phyloP scores from a whole-genome alignment of 257 asterid species.

The Schizonepeta tenuifolia region DNA sequence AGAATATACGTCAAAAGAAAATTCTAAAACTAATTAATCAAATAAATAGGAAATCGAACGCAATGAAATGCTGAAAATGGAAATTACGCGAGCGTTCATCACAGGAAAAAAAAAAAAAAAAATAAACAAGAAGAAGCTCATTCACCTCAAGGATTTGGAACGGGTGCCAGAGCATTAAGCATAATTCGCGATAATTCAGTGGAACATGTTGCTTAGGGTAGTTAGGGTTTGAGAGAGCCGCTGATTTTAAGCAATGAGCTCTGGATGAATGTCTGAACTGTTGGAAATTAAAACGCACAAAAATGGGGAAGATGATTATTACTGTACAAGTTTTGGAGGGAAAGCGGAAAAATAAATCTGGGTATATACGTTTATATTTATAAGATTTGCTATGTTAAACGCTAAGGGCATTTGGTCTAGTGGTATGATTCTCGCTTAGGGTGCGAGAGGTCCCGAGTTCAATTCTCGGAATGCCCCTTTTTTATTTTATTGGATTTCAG shows the following conservation, averaged over 20 bases:
- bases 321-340: conserved; percentile 44
- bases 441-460: conserved; percentile 92
- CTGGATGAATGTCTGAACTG: conserved; percentile 20
- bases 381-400: too few relatives aligned
- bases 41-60: background rate
- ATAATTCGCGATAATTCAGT: background rate
- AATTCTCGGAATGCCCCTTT: conserved; percentile 61
- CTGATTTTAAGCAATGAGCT: background rate
- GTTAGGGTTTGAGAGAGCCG: conserved; percentile 37
- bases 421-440: conserved; percentile 93
- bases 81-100: background rate
- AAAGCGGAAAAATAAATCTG: background rate
- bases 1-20: background rate
- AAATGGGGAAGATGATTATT: conserved; percentile 34
- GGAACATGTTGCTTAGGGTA: background rate
- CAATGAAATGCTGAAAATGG: background rate
- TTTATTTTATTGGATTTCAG: too few relatives aligned
- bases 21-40: background rate
- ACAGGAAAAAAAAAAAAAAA: background rate
- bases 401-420: conserved; percentile 81
- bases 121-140: background rate
- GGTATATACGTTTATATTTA: too few relatives aligned
- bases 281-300: conserved; percentile 26
- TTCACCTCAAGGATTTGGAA: conserved; percentile 34
- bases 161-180: conserved; percentile 11